Conservation (phyloP, 2,329 filamentous ascomycete genomes). For the Fusarium sp. region DNA sequence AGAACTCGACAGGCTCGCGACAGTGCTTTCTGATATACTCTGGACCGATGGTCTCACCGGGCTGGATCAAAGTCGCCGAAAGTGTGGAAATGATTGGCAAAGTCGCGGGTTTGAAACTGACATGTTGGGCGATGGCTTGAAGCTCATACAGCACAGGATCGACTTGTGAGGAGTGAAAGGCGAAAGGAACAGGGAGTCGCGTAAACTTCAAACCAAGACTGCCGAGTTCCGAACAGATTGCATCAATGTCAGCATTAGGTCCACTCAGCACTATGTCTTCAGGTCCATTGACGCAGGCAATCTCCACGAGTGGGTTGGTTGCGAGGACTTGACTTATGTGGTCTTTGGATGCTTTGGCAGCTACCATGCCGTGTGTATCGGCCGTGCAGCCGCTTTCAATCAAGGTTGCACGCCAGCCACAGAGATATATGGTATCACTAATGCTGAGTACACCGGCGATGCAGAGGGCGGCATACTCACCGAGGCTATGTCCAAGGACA, state of each 20-base stretch:
- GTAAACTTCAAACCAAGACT: background rate
- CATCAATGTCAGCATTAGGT: constrained; percentile 2
- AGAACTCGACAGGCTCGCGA: constrained; percentile 1
- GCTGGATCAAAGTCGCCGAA: background rate
- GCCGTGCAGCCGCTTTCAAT: background rate
- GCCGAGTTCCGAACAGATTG: background rate
- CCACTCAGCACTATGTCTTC: constrained; percentile 21
- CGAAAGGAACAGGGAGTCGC: constrained; percentile 52
- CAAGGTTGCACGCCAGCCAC: constrained; percentile 57
- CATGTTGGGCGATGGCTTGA: constrained; percentile 39
- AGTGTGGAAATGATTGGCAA: constrained; percentile 18
- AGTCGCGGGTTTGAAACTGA: background rate
- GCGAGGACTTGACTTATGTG: background rate
- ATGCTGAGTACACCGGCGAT: constrained; percentile 72
- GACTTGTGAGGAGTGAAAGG: constrained; percentile 54
- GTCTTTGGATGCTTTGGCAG: background rate
- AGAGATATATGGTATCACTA: constrained; percentile 71
- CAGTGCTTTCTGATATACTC: background rate
- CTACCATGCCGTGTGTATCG: constrained; percentile 26
- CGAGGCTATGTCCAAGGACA: constrained; percentile 62
- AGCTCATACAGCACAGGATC: constrained; percentile 62
- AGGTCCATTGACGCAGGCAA: background rate
- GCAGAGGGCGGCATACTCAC: constrained; percentile 60
- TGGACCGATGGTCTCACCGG: background rate
- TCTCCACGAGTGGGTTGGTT: background rate